phyloP scores from a whole-genome alignment of 2,329 filamentous ascomycete species.

The Graphiopsis chlorocephala region DNA sequence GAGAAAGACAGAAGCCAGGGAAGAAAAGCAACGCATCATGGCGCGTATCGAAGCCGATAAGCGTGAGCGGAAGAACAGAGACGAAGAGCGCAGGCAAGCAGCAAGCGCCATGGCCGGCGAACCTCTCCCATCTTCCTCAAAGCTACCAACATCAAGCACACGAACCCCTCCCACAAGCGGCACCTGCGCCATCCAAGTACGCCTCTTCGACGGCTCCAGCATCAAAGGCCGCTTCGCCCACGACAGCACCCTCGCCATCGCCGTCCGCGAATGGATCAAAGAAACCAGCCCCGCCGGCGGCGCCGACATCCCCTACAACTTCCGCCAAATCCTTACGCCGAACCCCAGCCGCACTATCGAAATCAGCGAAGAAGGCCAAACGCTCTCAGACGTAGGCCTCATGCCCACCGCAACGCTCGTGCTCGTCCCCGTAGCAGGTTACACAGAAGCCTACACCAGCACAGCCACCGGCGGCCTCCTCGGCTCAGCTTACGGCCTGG shows the following conservation, averaged over 20 bases:
- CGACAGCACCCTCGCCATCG: slow-evolving; percentile 59
- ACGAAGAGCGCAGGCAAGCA: slow-evolving; percentile 42
- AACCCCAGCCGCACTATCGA: slow-evolving; percentile 72
- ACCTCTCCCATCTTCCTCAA: neutral
- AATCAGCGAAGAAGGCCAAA: slow-evolving; percentile 68
- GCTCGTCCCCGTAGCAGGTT: slow-evolving; percentile 67
- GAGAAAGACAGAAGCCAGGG: slow-evolving; percentile 62
- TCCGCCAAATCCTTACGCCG: slow-evolving; percentile 80
- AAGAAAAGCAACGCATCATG: slow-evolving; percentile 69
- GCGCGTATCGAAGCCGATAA: slow-evolving; percentile 76
- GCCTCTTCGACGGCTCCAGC: slow-evolving; percentile 79
- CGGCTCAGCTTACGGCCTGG: slow-evolving; percentile 37
- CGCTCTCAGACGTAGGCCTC: slow-evolving; percentile 67
- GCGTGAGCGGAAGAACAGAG: slow-evolving; percentile 59
- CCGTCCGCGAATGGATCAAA: slow-evolving; percentile 78
- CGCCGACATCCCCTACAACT: slow-evolving; percentile 62
- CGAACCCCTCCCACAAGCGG: slow-evolving; percentile 21
- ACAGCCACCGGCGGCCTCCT: slow-evolving; percentile 29
- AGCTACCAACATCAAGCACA: slow-evolving; percentile 10
- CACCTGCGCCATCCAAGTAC: slow-evolving; percentile 61
- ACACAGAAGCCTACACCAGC: slow-evolving; percentile 56
- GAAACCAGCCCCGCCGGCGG: slow-evolving; percentile 46
- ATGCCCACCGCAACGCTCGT: slow-evolving; percentile 79
- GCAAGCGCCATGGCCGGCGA: slow-evolving; percentile 2
- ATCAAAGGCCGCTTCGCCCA: slow-evolving; percentile 66